These are phyloP conservation scores for Rhizopogon salebrosus DNA, from an alignment of 768 basidiomycete species.

Conservation along the genomic window DNA sequence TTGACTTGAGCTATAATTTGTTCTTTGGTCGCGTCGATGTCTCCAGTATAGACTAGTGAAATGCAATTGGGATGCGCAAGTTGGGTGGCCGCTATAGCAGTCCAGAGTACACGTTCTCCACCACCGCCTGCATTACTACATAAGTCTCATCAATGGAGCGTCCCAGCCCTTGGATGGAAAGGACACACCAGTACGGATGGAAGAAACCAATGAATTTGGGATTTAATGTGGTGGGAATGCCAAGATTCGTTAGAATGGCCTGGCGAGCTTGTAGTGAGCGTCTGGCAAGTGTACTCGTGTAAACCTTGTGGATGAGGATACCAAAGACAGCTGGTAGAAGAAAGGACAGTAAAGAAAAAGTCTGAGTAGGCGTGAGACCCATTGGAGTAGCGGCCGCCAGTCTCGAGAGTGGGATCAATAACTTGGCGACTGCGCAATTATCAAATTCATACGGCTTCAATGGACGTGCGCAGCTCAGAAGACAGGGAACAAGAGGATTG, in stretches of 20 bases:
- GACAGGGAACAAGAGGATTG: too few relatives aligned
- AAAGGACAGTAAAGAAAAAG: slow-evolving; percentile 11
- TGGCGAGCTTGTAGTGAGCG: slow-evolving; percentile 16
- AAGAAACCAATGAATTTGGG: slow-evolving; percentile 72
- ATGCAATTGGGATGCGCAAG: slow-evolving; percentile 58
- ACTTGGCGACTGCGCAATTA: too few relatives aligned
- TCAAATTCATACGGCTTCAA: too few relatives aligned
- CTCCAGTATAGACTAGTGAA: slow-evolving; percentile 86
- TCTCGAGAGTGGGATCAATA: too few relatives aligned
- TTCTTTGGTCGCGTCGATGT: slow-evolving; percentile 72
- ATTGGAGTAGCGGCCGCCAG: too few relatives aligned
- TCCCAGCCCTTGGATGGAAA: not conserved
- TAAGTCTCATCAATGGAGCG: slow-evolving; percentile 29
- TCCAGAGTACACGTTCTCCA: slow-evolving; percentile 94
- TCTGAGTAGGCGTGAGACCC: slow-evolving; percentile 11
- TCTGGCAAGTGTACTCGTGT: slow-evolving; percentile 18
- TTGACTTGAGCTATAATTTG: slow-evolving; percentile 79
- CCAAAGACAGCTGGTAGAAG: slow-evolving; percentile 6
- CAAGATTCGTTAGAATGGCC: slow-evolving; percentile 16
- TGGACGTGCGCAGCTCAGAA: too few relatives aligned
- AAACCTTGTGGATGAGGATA: slow-evolving; percentile 17
- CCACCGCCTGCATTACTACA: slow-evolving; percentile 92
- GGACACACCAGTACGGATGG: slow-evolving; percentile 88
- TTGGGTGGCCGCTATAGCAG: slow-evolving; percentile 77
- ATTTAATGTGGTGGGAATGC: not conserved